Conservation (phyloP, 73 alveolate genomes). For the Chromera velia region DNA sequence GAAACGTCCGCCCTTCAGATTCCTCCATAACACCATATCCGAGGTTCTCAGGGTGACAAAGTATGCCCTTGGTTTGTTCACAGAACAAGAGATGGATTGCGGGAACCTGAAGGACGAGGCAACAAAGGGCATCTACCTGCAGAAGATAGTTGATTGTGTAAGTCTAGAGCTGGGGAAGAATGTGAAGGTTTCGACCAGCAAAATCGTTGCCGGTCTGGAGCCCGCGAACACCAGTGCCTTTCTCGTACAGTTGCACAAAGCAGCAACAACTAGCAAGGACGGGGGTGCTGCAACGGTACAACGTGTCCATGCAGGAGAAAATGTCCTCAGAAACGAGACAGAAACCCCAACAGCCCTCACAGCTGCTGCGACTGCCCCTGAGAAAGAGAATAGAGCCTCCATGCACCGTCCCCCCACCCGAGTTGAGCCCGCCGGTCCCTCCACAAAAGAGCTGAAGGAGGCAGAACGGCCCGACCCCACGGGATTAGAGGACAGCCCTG, state of each 20-base stretch:
- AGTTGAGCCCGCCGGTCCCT: no score
- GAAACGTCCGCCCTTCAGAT: conserved; percentile 64
- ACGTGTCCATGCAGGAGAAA: no score
- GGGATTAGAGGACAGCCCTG: no score
- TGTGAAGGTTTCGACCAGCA: conserved; percentile 37
- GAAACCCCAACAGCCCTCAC: no score
- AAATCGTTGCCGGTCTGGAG: conserved; percentile 71
- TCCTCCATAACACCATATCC: conserved; percentile 56
- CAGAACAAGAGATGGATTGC: conserved; percentile 54
- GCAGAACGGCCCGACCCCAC: no score
- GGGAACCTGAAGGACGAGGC: conserved; percentile 47
- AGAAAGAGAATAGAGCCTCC: no score
- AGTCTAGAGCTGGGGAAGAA: conserved; percentile 55
- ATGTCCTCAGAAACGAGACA: no score
- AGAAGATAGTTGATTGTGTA: conserved; percentile 56
- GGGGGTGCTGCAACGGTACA: no score
- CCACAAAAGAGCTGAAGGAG: no score
- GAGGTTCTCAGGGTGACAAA: conserved; percentile 57
- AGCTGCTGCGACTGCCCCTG: no score
- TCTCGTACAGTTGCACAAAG: conserved; percentile 51
- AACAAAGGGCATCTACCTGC: conserved; percentile 54
- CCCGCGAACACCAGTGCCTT: conserved; percentile 75
- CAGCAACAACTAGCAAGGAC: no score
- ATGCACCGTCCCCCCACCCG: no score
- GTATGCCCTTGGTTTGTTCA: conserved; percentile 56